Evolutionary conservation across 176 grass and related monocot species (phyloP), one percentile per base, ranked within the genome.

Genomic region (Lolium rigidum): DNA sequence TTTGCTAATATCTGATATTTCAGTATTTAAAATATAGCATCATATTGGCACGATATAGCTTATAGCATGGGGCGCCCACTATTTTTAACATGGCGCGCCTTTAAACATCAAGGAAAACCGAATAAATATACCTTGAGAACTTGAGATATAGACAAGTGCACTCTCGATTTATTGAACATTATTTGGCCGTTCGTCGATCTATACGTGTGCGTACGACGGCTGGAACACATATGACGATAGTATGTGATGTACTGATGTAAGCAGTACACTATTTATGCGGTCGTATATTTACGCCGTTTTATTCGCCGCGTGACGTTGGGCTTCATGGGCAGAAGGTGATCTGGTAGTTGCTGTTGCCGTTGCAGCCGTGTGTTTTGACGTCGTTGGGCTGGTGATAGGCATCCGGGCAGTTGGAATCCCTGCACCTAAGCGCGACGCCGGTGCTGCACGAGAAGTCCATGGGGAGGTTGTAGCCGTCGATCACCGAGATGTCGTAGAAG

Each of bases 261-360:
- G 57, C n/a, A 22, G 57, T 60, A 60, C 57, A 60, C 2, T 38
- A 67, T 71, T 44, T 44, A 44, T 43, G 8, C 41, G 18, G 18
- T 5, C 18, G 10, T 13, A 21, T 71, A 46, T 71, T 0, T 21
- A 71, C 68, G 18, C 1, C 68, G 24, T 44, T 44, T 44, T 1
- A 71, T 71, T 44, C 2, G 18, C 0, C 18, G 68, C 46, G 9
- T 47, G 46, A 44, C 0, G 3, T 11, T 47, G 2, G 2, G 62
- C n/a, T 74, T 80, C 78, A 80, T 28, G 46, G 59, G 61, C 79
- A 81, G 79, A 81, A 81, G 61, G 43, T 51, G 24, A 81, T 48
- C 44, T 35, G 61, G 46, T 51, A 81, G 79, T 81, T 81, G 24
- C 4, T 64, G 4, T 80, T 64, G 39, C 39, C 78, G 3, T 1